Evolutionary conservation across 2,329 filamentous ascomycete genomes (phyloP).

Genomic region (Beauveria brongniartii): DNA sequence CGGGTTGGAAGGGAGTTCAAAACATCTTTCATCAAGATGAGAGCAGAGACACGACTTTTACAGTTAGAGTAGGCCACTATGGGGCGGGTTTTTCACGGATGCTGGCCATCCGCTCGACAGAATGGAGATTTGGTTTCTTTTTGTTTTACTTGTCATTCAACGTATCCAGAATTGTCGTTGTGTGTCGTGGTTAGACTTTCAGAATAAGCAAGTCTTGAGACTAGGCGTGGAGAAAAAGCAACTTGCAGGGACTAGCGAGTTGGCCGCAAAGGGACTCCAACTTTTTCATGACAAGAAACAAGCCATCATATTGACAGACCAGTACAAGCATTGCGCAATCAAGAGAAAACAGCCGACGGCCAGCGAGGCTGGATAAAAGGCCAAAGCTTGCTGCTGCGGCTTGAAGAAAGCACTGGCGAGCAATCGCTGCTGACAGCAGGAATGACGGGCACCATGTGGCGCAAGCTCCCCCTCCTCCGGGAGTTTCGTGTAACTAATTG

Average conservation of each 20-base stretch:
- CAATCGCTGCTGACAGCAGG: neutral
- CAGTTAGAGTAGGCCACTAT: neutral
- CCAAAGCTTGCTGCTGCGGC: neutral
- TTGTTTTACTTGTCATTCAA: neutral
- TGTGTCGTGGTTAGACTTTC: conserved; percentile 2
- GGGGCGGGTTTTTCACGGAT: neutral
- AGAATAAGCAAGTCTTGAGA: conserved; percentile 2
- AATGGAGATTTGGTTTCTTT: neutral
- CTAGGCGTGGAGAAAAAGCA: conserved; percentile 3
- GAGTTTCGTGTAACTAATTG: neutral
- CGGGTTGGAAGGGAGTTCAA: conserved; percentile 2
- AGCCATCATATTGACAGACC: neutral
- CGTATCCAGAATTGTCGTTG: neutral
- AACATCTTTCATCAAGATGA: conserved; percentile 8
- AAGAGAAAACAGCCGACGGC: neutral
- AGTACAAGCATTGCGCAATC: neutral
- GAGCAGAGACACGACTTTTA: conserved; percentile 5
- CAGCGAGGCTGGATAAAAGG: neutral
- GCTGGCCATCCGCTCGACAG: neutral
- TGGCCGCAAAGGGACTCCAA: neutral
- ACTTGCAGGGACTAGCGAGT: neutral
- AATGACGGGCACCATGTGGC: neutral
- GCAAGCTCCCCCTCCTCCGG: neutral
- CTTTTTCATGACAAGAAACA: neutral
- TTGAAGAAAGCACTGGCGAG: neutral